Conservation (phyloP, 805 yeast species). For the Jamesozyma jinghongensis region DNA sequence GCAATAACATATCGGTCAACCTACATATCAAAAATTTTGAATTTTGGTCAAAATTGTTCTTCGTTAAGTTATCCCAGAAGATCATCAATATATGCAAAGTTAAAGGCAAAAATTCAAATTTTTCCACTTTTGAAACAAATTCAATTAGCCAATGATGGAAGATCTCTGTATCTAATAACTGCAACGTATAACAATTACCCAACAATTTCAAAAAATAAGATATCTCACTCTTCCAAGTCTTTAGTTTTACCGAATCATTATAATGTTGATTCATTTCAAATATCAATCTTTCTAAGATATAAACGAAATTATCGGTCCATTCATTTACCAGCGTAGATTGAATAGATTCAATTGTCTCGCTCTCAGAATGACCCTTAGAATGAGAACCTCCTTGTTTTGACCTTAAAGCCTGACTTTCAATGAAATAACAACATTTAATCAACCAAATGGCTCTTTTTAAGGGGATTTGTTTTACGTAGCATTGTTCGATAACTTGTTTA, state of each 20-base stretch:
- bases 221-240: slow-evolving; percentile 40
- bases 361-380: background rate
- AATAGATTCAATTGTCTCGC: background rate
- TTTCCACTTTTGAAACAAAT: slow-evolving; percentile 37
- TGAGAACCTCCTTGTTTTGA: slow-evolving; percentile 1
- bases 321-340: slow-evolving; percentile 61
- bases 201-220: slow-evolving; percentile 52
- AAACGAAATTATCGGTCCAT: slow-evolving; percentile 81
- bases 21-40: slow-evolving; percentile 45
- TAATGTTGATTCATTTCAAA: slow-evolving; percentile 27
- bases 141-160: slow-evolving; percentile 59
- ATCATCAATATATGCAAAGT: slow-evolving; percentile 46
- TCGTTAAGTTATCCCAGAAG: slow-evolving; percentile 63
- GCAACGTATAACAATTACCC: slow-evolving; percentile 60
- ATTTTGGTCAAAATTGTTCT: slow-evolving; percentile 6
- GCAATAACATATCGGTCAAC: slow-evolving; percentile 50
- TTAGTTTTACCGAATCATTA: slow-evolving; percentile 23
- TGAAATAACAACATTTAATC: slow-evolving; percentile 75
- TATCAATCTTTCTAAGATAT: slow-evolving; percentile 33
- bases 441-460: slow-evolving; percentile 83
- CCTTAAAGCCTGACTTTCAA: slow-evolving; percentile 40
- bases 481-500: slow-evolving; percentile 60
- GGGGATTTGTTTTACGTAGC: slow-evolving; percentile 61
- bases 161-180: slow-evolving; percentile 49
- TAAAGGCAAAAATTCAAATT: slow-evolving; percentile 36